These are phyloP conservation scores for Turritis glabra DNA, from an alignment of 345 rosid genomes.

Conservation along the genomic window DNA sequence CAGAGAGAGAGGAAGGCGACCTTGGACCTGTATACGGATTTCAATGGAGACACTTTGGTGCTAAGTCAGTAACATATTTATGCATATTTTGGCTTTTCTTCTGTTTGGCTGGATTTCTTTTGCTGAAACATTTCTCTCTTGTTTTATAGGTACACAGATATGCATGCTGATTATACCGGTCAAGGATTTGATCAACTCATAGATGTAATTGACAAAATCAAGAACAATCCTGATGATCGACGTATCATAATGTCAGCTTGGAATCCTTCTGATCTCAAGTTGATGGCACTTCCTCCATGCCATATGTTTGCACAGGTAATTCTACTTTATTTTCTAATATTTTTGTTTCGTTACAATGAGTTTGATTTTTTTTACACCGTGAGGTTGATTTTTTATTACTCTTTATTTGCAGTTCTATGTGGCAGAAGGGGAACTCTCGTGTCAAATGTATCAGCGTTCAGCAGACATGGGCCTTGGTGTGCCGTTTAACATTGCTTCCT, in stretches of 20 bases:
- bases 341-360: not conserved
- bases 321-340: not conserved
- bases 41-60: constrained; percentile 99
- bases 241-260: constrained; percentile 87
- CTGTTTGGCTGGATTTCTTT: not conserved
- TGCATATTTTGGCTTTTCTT: not conserved
- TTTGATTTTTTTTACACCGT: not conserved
- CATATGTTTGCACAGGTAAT: constrained; percentile 88
- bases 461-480: constrained; percentile 98
- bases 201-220: constrained; percentile 82
- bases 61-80: constrained; percentile 53
- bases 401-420: constrained; percentile 52
- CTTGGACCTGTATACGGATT: constrained; percentile 96
- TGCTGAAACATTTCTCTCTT: not conserved
- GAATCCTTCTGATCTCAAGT: constrained; percentile 92
- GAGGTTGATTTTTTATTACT: not conserved
- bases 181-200: constrained; percentile 91
- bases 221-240: constrained; percentile 83
- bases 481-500: constrained; percentile 91
- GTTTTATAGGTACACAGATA: constrained; percentile 66
- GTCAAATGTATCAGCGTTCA: constrained; percentile 97
- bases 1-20: constrained; percentile 84
- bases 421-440: constrained; percentile 83
- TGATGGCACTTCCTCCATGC: constrained; percentile 97
- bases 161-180: constrained; percentile 90